Conservation (phyloP, 2,329 filamentous ascomycete species). For the Diplodia sapinea region DNA sequence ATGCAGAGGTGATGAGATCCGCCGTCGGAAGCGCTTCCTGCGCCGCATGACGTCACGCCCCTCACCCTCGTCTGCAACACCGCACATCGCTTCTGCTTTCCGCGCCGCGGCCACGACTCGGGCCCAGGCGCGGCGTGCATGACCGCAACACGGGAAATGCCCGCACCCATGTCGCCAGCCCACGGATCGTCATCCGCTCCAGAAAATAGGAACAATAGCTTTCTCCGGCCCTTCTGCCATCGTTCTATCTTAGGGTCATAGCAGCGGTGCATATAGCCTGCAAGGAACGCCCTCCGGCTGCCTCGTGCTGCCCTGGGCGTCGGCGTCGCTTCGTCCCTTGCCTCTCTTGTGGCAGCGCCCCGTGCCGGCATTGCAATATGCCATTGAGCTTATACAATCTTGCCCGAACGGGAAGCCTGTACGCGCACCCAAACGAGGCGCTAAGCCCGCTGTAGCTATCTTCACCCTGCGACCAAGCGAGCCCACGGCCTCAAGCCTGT, state of each 20-base stretch:
- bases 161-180: neutral
- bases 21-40: slow-evolving; percentile 8
- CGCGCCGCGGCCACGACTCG: slow-evolving; percentile 2
- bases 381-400: slow-evolving; percentile 7
- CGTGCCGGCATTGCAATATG: slow-evolving; percentile 3
- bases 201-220: slow-evolving; percentile 25
- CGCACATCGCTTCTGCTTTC: neutral
- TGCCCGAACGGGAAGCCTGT: slow-evolving; percentile 20
- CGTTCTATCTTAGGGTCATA: neutral
- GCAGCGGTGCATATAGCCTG: neutral
- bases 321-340: neutral
- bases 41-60: slow-evolving; percentile 6
- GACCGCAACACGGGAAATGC: neutral
- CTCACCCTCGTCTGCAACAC: neutral
- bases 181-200: neutral
- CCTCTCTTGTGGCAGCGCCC: neutral
- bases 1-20: slow-evolving; percentile 10
- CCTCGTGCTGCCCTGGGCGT: neutral
- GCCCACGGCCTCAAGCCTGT: neutral
- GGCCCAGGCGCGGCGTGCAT: neutral
- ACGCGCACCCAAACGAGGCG: slow-evolving; percentile 1
- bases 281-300: slow-evolving; percentile 3
- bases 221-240: slow-evolving; percentile 16
- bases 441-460: slow-evolving; percentile 4
- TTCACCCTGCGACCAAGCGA: neutral